Evolutionary conservation across 2,329 filamentous ascomycete genomes (phyloP).

Genomic region (Ilyonectria robusta): DNA sequence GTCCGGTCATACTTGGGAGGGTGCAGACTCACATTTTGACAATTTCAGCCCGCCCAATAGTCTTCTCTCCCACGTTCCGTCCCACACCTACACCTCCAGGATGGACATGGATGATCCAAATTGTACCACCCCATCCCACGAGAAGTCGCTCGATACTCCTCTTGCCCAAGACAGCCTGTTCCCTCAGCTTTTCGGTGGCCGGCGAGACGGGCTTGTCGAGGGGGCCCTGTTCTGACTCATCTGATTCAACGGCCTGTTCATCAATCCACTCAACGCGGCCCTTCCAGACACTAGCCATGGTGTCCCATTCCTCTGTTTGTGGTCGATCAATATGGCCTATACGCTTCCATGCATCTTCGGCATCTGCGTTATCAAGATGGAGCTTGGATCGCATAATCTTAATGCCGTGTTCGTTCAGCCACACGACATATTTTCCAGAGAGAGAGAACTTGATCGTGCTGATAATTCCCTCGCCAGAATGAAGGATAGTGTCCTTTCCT

Average conservation of each 20-base stretch:
- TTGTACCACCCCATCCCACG: slow-evolving; percentile 95
- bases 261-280: slow-evolving; percentile 94
- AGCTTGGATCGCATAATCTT: slow-evolving; percentile 96
- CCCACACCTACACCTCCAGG: slow-evolving; percentile 77
- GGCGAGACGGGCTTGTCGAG: slow-evolving; percentile 57
- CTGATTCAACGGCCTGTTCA: slow-evolving; percentile 81
- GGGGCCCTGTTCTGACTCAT: slow-evolving; percentile 67
- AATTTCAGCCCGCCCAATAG: slow-evolving; percentile 87
- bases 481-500: slow-evolving; percentile 88
- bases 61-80: slow-evolving; percentile 77
- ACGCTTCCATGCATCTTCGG: slow-evolving; percentile 92
- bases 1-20: slow-evolving; percentile 67
- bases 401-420: slow-evolving; percentile 97
- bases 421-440: slow-evolving; percentile 91
- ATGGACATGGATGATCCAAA: slow-evolving; percentile 95
- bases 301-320: slow-evolving; percentile 89
- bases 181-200: slow-evolving; percentile 62
- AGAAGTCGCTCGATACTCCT: slow-evolving; percentile 81
- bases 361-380: slow-evolving; percentile 81
- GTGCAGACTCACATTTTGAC: slow-evolving; percentile 84
- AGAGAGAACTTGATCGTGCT: slow-evolving; percentile 95
- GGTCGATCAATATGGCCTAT: slow-evolving; percentile 94
- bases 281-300: slow-evolving; percentile 97
- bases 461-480: slow-evolving; percentile 93
- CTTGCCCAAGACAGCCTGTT: slow-evolving; percentile 63